These are phyloP conservation scores for Stachybotrys chartarum DNA, from an alignment of 2,329 filamentous ascomycete species.

Conservation along the genomic window DNA sequence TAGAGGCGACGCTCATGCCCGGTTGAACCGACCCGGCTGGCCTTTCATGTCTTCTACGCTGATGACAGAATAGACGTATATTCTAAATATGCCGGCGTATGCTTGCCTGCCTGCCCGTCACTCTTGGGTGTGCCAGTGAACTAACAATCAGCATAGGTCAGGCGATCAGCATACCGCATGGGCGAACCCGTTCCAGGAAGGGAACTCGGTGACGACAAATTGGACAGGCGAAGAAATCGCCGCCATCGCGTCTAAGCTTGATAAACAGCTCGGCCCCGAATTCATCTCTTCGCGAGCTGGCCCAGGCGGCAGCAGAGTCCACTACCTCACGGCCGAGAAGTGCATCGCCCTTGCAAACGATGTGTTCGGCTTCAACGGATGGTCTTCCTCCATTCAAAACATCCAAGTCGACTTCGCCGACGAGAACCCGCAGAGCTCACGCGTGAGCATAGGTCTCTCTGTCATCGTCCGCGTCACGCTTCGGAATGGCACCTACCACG, in stretches of 20 bases:
- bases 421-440: slow-evolving; percentile 69
- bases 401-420: slow-evolving; percentile 95
- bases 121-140: not conserved
- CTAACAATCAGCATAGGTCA: slow-evolving; percentile 38
- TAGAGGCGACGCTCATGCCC: no score
- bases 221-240: slow-evolving; percentile 91
- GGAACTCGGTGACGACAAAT: slow-evolving; percentile 59
- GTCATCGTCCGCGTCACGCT: slow-evolving; percentile 88
- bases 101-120: slow-evolving; percentile 11
- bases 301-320: slow-evolving; percentile 76
- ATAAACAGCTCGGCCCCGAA: slow-evolving; percentile 92
- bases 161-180: slow-evolving; percentile 56
- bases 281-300: slow-evolving; percentile 86
- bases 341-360: slow-evolving; percentile 92
- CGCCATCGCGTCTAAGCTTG: slow-evolving; percentile 75
- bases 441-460: slow-evolving; percentile 77
- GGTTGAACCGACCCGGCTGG: no score
- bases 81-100: slow-evolving; percentile 36
- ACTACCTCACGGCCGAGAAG: slow-evolving; percentile 95
- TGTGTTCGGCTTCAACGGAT: slow-evolving; percentile 94
- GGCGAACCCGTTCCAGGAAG: slow-evolving; percentile 76
- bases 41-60: not conserved
- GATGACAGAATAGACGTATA: slow-evolving; percentile 14
- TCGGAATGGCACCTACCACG: slow-evolving; percentile 90
- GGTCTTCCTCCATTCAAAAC: slow-evolving; percentile 93